Percentiles rank a stretch among this genome's conserved stretches.
These are phyloP conservation scores for Parafenestella ontariensis DNA, from an alignment of 2,329 filamentous ascomycete species.

Conservation along the genomic window DNA sequence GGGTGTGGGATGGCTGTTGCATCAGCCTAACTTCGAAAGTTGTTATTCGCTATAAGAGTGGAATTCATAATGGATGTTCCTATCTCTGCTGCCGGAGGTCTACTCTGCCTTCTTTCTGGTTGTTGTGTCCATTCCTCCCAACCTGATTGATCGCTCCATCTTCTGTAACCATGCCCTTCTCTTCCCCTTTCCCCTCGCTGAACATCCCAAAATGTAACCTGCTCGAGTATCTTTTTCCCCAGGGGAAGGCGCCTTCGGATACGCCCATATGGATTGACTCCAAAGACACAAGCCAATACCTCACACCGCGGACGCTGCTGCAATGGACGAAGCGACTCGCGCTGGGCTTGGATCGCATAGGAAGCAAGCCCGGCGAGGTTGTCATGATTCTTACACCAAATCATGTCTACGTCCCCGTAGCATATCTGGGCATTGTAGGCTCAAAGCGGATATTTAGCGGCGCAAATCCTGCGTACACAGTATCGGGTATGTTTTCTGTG, in stretches of 20 bases:
- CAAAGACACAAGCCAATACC: slow-evolving; percentile 50
- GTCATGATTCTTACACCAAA: slow-evolving; percentile 63
- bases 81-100: slow-evolving; percentile 4
- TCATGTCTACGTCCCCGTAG: slow-evolving; percentile 61
- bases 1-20: slow-evolving; percentile 28
- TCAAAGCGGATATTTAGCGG: slow-evolving; percentile 61
- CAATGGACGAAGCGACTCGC: slow-evolving; percentile 59
- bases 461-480: slow-evolving; percentile 61
- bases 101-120: neutral
- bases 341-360: slow-evolving; percentile 55
- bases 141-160: slow-evolving; percentile 1
- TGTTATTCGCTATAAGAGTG: slow-evolving; percentile 19
- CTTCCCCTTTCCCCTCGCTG: slow-evolving; percentile 52
- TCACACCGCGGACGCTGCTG: slow-evolving; percentile 56
- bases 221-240: slow-evolving; percentile 45
- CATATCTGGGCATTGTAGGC: slow-evolving; percentile 60
- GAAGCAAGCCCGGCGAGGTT: slow-evolving; percentile 56
- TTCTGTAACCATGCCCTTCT: slow-evolving; percentile 48
- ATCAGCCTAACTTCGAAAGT: slow-evolving; percentile 11
- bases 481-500: slow-evolving; percentile 48
- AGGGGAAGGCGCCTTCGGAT: slow-evolving; percentile 39
- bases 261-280: slow-evolving; percentile 62
- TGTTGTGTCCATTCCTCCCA: neutral
- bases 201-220: slow-evolving; percentile 56
- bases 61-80: slow-evolving; percentile 7